Conservation (phyloP, 345 rosid genomes). For the Salix exigua region DNA sequence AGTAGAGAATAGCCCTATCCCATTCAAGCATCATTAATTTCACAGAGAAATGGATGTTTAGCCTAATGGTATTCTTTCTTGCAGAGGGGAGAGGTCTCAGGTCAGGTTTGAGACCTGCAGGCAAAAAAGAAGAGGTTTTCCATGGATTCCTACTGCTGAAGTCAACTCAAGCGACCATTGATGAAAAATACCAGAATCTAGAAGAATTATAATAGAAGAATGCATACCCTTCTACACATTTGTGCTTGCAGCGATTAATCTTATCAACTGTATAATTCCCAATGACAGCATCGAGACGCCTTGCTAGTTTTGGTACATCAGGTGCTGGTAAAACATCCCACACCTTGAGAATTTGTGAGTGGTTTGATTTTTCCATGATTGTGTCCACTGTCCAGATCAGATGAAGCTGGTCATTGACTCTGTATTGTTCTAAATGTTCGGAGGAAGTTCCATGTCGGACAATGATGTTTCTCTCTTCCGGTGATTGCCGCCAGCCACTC, state of each 20-base stretch:
- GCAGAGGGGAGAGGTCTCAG: background rate
- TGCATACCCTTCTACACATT: slow-evolving; percentile 43
- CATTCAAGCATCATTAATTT: too few species aligned
- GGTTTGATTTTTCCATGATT: slow-evolving; percentile 20
- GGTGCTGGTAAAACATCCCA: slow-evolving; percentile 47
- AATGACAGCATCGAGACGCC: slow-evolving; percentile 36
- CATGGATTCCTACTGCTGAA: background rate
- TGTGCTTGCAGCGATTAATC: slow-evolving; percentile 38
- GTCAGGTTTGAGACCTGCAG: background rate
- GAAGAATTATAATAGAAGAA: background rate
- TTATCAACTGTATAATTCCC: slow-evolving; percentile 29
- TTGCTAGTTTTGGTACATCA: slow-evolving; percentile 32
- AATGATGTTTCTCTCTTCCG: slow-evolving; percentile 22
- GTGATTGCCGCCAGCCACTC: slow-evolving; percentile 39
- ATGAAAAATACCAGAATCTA: background rate
- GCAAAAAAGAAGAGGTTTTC: background rate
- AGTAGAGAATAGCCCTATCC: too few species aligned
- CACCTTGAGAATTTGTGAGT: slow-evolving; percentile 40
- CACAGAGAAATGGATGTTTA: too few species aligned
- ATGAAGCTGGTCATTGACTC: slow-evolving; percentile 26
- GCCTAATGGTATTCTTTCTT: too few species aligned
- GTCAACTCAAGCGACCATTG: background rate
- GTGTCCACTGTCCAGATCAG: slow-evolving; percentile 40
- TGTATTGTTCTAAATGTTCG: slow-evolving; percentile 38
- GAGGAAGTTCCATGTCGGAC: slow-evolving; percentile 25